Evolutionary conservation across 345 rosid species (phyloP).

Genomic region (Gynandropsis gynandra): DNA sequence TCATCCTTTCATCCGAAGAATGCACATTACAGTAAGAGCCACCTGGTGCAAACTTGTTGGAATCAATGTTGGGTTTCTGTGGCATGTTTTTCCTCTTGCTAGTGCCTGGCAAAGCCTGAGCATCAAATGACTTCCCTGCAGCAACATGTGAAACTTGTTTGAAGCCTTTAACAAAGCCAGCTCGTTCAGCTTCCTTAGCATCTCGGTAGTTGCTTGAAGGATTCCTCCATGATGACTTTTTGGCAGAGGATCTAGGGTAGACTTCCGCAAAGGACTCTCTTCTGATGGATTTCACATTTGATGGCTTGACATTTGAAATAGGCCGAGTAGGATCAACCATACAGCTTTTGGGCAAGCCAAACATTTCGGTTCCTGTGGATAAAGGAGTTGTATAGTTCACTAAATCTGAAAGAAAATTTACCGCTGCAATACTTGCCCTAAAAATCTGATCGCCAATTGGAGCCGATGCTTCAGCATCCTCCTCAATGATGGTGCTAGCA

Average conservation of each 20-base stretch:
- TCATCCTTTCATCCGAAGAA: slow-evolving; percentile 34
- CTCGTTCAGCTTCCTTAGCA: slow-evolving; percentile 37
- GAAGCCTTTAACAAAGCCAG: slow-evolving; percentile 35
- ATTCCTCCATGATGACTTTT: slow-evolving; percentile 30
- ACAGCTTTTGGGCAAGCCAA: slow-evolving; percentile 31
- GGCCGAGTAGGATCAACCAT: slow-evolving; percentile 58
- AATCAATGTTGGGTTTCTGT: slow-evolving; percentile 33
- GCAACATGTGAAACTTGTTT: slow-evolving; percentile 37
- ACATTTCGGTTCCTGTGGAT: slow-evolving; percentile 39
- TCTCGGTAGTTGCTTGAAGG: slow-evolving; percentile 25
- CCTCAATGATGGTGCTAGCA: slow-evolving; percentile 33
- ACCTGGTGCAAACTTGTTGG: slow-evolving; percentile 32
- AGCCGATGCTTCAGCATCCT: slow-evolving; percentile 35
- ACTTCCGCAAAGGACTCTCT: slow-evolving; percentile 51
- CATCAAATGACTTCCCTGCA: slow-evolving; percentile 27
- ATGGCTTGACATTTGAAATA: slow-evolving; percentile 38
- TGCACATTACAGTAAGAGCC: slow-evolving; percentile 29
- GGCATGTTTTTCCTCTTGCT: slow-evolving; percentile 42
- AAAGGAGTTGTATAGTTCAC: slow-evolving; percentile 57
- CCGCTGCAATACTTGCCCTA: slow-evolving; percentile 65
- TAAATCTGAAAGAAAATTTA: slow-evolving; percentile 54
- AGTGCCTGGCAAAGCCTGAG: slow-evolving; percentile 16
- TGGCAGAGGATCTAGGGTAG: slow-evolving; percentile 42
- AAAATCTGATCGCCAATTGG: slow-evolving; percentile 60
- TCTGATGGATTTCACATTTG: slow-evolving; percentile 43